Evolutionary conservation across 495 filamentous ascomycete species (phyloP), one percentile per base, ranked within the genome.

Genomic region (Darksidea phi): DNA sequence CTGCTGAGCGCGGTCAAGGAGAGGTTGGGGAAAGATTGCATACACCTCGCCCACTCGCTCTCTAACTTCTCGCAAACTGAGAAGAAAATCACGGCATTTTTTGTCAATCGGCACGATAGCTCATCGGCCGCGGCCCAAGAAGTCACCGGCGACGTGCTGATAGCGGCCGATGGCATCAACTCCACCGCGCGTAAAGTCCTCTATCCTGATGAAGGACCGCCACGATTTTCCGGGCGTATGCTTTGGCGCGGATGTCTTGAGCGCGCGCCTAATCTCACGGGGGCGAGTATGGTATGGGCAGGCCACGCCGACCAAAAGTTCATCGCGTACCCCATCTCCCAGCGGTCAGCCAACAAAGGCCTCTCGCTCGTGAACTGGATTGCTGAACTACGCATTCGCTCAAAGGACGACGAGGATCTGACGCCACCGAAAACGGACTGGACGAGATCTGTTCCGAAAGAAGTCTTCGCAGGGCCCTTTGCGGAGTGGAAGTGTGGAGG

Each of bases 301-400:
- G 71, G 71, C 0, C 69, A 73, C 34, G 69, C 69, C 7, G 66
- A 71, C 49, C 71, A 71, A 47, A 71, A 71, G 55, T 73, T 73
- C 55, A 70, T 73, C 46, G 71, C 71, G 13, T 73, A 73, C 32
- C 71, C 71, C 21, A 71, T 71, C 37, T 57, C 63, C n/a, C 42
- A 59, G 26, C 53, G 63, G 26, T 64, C 71, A 0, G 66, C 65
- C 15, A 32, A 57, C 11, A 63, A 65, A 15, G 71, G 71, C 18
- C 38, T 47, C n/a, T 64, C 59, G 21, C 53, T 73, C 12, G 67
- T 73, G 15, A 71, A 73, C 42, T 73, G 71, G 71, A 71, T 73
- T 41, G 66, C 67, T 21, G 69, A 71, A 46, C 46, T 71, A 24
- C 49, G 71, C 24, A 61, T 71, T 11, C 24, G 69, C 12, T 63